Evolutionary conservation across 176 grass and related monocot species (phyloP), one percentile per base, ranked within the genome.

Genomic region (Stipa capillata): DNA sequence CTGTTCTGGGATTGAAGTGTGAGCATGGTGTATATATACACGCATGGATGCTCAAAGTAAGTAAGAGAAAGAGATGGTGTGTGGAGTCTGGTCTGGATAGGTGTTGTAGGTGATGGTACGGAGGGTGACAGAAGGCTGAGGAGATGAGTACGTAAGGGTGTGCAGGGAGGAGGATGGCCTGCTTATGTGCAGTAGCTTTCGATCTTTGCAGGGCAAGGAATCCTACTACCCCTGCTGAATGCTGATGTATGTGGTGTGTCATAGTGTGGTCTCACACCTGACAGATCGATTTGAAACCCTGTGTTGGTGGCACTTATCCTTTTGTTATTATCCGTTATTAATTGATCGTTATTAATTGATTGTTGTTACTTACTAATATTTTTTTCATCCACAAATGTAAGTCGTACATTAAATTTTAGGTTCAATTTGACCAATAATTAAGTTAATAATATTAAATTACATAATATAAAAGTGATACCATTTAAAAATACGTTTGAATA

Each of bases 71-170:
- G 42, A 51, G 65, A 25, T 36, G n/a, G n/a, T n/a, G 49, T 5
- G 39, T 10, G 17, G 13, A 28, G n/a, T n/a, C n/a, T n/a, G n/a
- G n/a, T 8, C 20, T 48, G 25, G 34, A 20, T 45, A 48, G 29
- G 54, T 6, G 29, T n/a, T 83, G 69, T 83, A 31, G 79, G 32
- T 73, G 80, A 65, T 54, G 79, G 72, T 82, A 82, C 79, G 65
- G 79, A 83, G 43, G 73, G 65, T 36, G 79, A 87, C 86, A 87
- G 4, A 73, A 87, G 73, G 66, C 86, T 83, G 85, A 23, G 21
- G 65, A 78, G 41, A 53, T 35, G 42, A 35, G 66, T 79, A 51
- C 31, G 59, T 15, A 80, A 79, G 69, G n/a, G n/a, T n/a, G 78
- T 39, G 59, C 77, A 86, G 76, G 7, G n/a, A n/a, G n/a, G n/a